Evolutionary conservation across 164 flowering plant species (phyloP), one percentile per base, ranked within the genome.

Genomic region (Pachysandra terminalis): DNA sequence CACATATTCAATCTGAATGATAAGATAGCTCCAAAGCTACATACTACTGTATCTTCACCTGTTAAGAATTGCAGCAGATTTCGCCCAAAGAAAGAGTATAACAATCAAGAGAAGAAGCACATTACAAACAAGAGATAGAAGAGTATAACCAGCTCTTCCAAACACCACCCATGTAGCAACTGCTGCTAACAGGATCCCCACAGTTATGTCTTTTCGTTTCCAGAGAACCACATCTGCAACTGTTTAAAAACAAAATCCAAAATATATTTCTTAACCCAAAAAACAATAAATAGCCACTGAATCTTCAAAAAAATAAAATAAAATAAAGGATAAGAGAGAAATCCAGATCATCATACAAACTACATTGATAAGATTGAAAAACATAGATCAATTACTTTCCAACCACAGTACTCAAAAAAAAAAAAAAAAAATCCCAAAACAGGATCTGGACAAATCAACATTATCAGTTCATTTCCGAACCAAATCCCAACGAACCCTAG

Each of bases 141-240:
- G 69, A 27, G 97, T 92, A 66, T 95, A 89, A 52, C 90, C 93
- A 70, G 90, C 87, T 85, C 68, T 89, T 76, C 89, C 95, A 78
- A 95, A 95, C 77, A 92, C 86, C 74, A 90, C 61, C 98, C 98
- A 92, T 63, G 83, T 81, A 65, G 86, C 84, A 52, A 88, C 59
- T 56, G 88, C 77, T 10, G 78, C 81, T 28, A 78, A 32, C 60
- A 95, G 67, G 40, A 90, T 84, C 57, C 87, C 86, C 61, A 75
- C 19, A 23, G 88, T 87, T n/a, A 81, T 26, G 79, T 89, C 78
- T 74, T 72, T 87, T 67, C 65, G 65, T 66, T 91, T 92, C 99
- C 99, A 92, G 17, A 95, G 74, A 61, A 90, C 78, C 73, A 92
- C 85, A 88, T 95, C 99, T 71, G 97, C 97, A 78, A 78, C 99